phyloP scores from a whole-genome alignment of 148 eudicot species.

The Agrostemma githago region DNA sequence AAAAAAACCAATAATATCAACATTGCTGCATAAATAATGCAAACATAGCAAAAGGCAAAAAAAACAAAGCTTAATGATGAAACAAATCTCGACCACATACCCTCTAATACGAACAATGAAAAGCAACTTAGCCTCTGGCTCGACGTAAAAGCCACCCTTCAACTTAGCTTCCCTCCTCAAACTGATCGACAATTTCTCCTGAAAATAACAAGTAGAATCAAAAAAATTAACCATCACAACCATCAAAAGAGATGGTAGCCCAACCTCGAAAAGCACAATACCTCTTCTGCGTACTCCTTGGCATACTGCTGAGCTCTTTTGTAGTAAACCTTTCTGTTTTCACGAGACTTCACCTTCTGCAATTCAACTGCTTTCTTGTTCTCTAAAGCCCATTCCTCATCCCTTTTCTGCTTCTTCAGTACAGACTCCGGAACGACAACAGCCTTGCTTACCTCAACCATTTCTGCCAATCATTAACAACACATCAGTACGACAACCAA shows the following conservation, averaged over 20 bases:
- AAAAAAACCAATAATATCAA: neutral
- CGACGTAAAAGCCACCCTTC: slow-evolving; percentile 83
- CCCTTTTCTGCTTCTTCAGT: slow-evolving; percentile 74
- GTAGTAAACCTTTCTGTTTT: slow-evolving; percentile 58
- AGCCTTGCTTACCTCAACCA: slow-evolving; percentile 37
- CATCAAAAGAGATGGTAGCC: neutral
- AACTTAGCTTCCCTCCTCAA: slow-evolving; percentile 73
- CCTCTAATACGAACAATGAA: slow-evolving; percentile 73
- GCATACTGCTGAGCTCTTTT: slow-evolving; percentile 58
- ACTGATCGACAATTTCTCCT: slow-evolving; percentile 51
- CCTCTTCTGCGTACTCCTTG: slow-evolving; percentile 51
- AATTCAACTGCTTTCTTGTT: slow-evolving; percentile 40
- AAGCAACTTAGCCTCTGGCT: slow-evolving; percentile 76
- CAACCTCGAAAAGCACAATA: neutral
- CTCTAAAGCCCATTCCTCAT: slow-evolving; percentile 63
- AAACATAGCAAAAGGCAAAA: neutral
- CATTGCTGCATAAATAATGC: neutral
- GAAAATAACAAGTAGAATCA: neutral
- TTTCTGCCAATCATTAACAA: slow-evolving; percentile 15
- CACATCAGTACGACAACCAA: no score
- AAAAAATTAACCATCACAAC: neutral
- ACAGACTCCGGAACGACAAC: slow-evolving; percentile 71
- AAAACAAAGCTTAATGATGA: neutral
- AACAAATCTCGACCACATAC: slow-evolving; percentile 26
- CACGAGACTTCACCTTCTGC: slow-evolving; percentile 51